These are phyloP conservation scores for Tagetes erecta DNA, from an alignment of 129 eudicot genomes.

Conservation along the genomic window DNA sequence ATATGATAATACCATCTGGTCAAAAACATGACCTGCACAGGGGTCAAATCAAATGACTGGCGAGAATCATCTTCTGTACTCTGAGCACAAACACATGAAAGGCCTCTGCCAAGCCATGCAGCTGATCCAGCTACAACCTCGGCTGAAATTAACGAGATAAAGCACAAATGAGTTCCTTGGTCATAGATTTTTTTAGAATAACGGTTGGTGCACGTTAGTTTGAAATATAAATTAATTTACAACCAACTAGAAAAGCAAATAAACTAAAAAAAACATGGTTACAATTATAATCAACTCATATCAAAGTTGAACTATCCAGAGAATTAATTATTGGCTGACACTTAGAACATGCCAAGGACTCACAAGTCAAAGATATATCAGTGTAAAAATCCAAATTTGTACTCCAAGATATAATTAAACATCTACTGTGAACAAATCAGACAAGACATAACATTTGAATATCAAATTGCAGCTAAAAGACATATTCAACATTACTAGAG, in stretches of 20 bases:
- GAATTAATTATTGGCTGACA: slow-evolving; percentile 11
- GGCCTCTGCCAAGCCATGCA: slow-evolving; percentile 99
- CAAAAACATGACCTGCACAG: slow-evolving; percentile 65
- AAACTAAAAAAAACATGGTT: slow-evolving; percentile 12
- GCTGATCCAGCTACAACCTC: slow-evolving; percentile 99
- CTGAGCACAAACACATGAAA: slow-evolving; percentile 98
- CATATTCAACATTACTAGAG: slow-evolving; percentile 13
- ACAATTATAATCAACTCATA: not conserved
- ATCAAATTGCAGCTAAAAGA: slow-evolving; percentile 21
- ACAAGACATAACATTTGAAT: slow-evolving; percentile 15
- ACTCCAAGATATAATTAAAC: slow-evolving; percentile 1
- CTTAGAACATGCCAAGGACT: slow-evolving; percentile 11
- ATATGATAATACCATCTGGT: not conserved
- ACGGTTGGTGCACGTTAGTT: not conserved
- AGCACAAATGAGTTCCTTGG: slow-evolving; percentile 23
- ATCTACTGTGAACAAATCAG: slow-evolving; percentile 3
- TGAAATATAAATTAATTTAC: slow-evolving; percentile 1
- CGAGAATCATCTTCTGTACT: slow-evolving; percentile 83
- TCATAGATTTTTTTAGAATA: not conserved
- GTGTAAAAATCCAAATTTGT: slow-evolving; percentile 1
- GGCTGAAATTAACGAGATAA: slow-evolving; percentile 48
- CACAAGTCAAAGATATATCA: slow-evolving; percentile 11
- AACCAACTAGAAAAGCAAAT: slow-evolving; percentile 3
- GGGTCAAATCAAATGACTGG: slow-evolving; percentile 84
- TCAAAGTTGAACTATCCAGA: slow-evolving; percentile 15